These are phyloP conservation scores for Chimonanthus salicifolius DNA, from an alignment of 164 flowering plant species.

Conservation along the genomic window DNA sequence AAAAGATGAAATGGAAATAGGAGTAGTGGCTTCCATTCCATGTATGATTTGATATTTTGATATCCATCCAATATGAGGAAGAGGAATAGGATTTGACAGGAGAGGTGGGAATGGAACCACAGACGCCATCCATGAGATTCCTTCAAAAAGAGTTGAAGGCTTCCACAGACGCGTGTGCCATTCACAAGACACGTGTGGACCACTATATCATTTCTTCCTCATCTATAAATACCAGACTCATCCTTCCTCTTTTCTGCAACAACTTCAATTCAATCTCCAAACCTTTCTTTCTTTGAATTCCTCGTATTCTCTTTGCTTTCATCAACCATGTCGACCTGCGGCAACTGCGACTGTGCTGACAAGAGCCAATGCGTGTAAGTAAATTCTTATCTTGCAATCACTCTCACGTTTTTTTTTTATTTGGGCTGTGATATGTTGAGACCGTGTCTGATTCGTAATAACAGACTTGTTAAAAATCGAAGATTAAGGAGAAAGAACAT, in stretches of 20 bases:
- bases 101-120: slow-evolving; percentile 1
- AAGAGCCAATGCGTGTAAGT: slow-evolving; percentile 58
- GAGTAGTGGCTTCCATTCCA: no score
- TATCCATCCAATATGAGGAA: not conserved
- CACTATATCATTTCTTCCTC: not conserved
- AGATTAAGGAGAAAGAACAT: no score
- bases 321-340: slow-evolving; percentile 55
- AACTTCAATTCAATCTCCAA: not conserved
- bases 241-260: not conserved
- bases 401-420: no score
- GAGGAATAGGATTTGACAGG: not conserved
- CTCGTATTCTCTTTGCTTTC: not conserved
- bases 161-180: slow-evolving; percentile 3
- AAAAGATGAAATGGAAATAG: no score
- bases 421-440: no score
- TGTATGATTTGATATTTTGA: no score
- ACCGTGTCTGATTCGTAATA: no score
- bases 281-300: slow-evolving; percentile 1
- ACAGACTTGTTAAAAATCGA: no score
- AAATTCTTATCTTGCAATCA: no score
- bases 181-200: not conserved
- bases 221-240: not conserved
- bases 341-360: slow-evolving; percentile 79
- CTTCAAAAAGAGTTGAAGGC: not conserved
- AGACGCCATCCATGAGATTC: slow-evolving; percentile 10